Conservation (phyloP, 768 basidiomycete species). For the Baorangia bicolor region DNA sequence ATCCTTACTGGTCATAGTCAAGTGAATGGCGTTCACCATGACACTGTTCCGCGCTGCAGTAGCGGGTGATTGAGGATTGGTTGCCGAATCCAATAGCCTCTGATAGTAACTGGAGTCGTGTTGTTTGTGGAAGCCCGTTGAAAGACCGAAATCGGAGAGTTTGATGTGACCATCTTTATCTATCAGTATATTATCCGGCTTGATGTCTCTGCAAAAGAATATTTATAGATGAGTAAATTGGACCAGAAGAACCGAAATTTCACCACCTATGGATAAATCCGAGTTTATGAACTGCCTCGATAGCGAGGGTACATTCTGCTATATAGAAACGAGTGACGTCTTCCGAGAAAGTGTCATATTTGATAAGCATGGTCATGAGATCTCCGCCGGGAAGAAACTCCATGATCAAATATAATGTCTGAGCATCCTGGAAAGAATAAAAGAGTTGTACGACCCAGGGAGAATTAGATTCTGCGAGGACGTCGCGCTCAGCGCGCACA, state of each 20-base stretch:
- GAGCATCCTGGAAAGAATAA: slow-evolving; percentile 96
- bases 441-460: slow-evolving; percentile 96
- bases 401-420: slow-evolving; percentile 96
- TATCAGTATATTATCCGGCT: slow-evolving; percentile 91
- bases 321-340: slow-evolving; percentile 98
- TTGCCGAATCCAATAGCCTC: slow-evolving; percentile 71
- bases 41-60: slow-evolving; percentile 81
- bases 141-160: slow-evolving; percentile 96
- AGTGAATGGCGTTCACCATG: slow-evolving; percentile 94
- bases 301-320: slow-evolving; percentile 96
- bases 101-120: slow-evolving; percentile 97
- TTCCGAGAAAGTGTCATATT: slow-evolving; percentile 98
- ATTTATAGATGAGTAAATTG: not conserved
- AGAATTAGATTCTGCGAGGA: slow-evolving; percentile 93
- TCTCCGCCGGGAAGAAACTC: slow-evolving; percentile 98
- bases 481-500: slow-evolving; percentile 96
- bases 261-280: slow-evolving; percentile 95
- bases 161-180: slow-evolving; percentile 98
- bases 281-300: slow-evolving; percentile 95
- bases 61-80: slow-evolving; percentile 41
- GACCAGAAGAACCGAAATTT: not conserved
- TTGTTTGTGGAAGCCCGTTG: slow-evolving; percentile 98
- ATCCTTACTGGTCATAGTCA: slow-evolving; percentile 92
- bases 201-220: slow-evolving; percentile 75
- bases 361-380: slow-evolving; percentile 99